Evolutionary conservation across 176 grass and related monocot genomes (phyloP).

Genomic region (Calamus simplicifolius): DNA sequence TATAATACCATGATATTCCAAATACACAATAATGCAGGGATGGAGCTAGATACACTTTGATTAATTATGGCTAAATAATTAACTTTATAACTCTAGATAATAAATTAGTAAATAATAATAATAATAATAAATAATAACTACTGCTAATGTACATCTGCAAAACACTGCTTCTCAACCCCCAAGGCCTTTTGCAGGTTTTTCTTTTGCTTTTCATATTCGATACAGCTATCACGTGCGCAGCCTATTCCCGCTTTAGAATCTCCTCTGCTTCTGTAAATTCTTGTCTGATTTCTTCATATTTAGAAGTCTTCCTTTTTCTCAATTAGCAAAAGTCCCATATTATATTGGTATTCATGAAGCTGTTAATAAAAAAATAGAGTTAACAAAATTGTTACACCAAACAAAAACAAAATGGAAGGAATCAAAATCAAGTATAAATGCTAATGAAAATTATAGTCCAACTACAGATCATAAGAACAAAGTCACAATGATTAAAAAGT

Average conservation of each 20-base stretch:
- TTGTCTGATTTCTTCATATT: constrained; percentile 57
- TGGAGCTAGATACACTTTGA: too few species aligned
- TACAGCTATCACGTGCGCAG: constrained; percentile 55
- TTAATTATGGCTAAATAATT: too few species aligned
- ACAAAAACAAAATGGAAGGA: background rate
- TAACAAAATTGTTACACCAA: background rate
- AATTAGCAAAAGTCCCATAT: constrained; percentile 86
- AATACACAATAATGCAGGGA: background rate
- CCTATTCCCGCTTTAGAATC: constrained; percentile 71
- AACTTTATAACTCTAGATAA: too few species aligned
- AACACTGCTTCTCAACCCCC: constrained; percentile 85
- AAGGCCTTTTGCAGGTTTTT: constrained; percentile 47
- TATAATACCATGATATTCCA: background rate
- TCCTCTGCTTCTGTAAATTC: constrained; percentile 52
- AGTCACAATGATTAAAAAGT: too few species aligned
- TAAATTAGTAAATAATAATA: background rate
- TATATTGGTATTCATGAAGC: constrained; percentile 92
- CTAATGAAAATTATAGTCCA: too few species aligned
- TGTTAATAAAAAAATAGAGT: constrained; percentile 20
- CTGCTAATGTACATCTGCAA: constrained; percentile 50
- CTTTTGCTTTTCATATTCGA: too few species aligned
- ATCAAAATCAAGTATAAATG: too few species aligned
- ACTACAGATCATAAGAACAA: too few species aligned
- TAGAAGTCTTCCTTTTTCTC: constrained; percentile 82
- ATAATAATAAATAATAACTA: too few species aligned